phyloP scores from a whole-genome alignment of 352 stramenopile species.

The Pelagophyceae sp. region DNA sequence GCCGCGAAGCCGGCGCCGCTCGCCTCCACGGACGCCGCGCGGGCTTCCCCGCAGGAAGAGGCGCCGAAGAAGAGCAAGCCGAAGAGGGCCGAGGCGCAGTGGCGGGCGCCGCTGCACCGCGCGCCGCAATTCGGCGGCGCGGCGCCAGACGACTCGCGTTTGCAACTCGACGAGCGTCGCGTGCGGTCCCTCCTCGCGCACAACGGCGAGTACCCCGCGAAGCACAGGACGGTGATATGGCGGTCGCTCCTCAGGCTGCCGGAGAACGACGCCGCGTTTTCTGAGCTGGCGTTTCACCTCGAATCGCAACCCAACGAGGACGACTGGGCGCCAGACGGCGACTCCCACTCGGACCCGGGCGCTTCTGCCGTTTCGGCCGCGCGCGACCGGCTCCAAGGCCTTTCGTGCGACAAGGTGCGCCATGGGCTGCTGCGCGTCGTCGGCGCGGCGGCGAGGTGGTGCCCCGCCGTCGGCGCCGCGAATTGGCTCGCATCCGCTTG shows the following conservation, averaged over 20 bases:
- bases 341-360: background rate
- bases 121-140: background rate
- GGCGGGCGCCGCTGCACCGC: slow-evolving; percentile 7
- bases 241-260: slow-evolving; percentile 44
- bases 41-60: no score
- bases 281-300: background rate
- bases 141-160: background rate
- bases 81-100: background rate
- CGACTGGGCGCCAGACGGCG: no score
- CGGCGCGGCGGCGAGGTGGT: slow-evolving; percentile 75
- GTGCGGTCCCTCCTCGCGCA: slow-evolving; percentile 16
- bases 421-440: slow-evolving; percentile 36
- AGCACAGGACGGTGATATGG: slow-evolving; percentile 21
- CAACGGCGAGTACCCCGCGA: slow-evolving; percentile 20
- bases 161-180: slow-evolving; percentile 6
- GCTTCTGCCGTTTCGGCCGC: background rate
- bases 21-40: background rate
- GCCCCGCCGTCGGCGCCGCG: slow-evolving; percentile 70
- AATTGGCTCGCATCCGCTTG: slow-evolving; percentile 64
- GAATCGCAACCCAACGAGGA: no score
- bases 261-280: slow-evolving; percentile 53
- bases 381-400: background rate
- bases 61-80: background rate
- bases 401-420: background rate
- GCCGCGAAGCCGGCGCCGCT: background rate